A percentile compares a stretch with the other conserved stretches of the same genome.
These are phyloP conservation scores for Schizosaccharomyces osmophilus DNA, from an alignment of 805 yeast species.

Conservation along the genomic window DNA sequence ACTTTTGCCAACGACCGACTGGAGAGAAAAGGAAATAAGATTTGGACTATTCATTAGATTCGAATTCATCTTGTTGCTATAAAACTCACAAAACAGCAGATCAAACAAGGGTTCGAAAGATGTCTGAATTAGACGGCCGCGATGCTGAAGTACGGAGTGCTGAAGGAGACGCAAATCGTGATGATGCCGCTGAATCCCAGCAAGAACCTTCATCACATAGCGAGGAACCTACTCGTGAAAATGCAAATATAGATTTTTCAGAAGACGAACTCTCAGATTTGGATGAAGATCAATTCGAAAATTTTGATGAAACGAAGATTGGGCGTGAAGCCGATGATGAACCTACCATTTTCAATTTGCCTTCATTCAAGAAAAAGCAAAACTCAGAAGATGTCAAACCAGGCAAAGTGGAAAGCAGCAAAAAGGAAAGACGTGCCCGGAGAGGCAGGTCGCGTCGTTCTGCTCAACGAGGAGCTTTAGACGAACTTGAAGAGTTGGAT, in stretches of 20 bases:
- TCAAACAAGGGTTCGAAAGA: no score
- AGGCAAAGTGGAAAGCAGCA: not conserved
- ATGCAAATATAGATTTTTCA: not conserved
- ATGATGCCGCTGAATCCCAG: no score
- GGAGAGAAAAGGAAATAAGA: no score
- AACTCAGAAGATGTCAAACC: slow-evolving; percentile 4
- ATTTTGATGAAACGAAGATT: slow-evolving; percentile 1
- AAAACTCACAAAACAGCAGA: no score
- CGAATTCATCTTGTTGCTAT: no score
- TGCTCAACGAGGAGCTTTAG: slow-evolving; percentile 8
- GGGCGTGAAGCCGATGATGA: slow-evolving; percentile 2
- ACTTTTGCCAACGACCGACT: no score
- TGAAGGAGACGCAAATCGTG: no score
- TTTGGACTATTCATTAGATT: no score
- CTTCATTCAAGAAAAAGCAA: not conserved
- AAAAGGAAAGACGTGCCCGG: slow-evolving; percentile 3
- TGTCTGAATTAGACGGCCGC: no score
- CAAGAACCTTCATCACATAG: no score
- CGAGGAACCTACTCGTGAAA: not conserved
- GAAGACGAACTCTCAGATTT: slow-evolving; percentile 1
- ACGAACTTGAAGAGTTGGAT: slow-evolving; percentile 4
- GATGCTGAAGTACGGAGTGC: no score
- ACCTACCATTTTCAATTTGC: not conserved
- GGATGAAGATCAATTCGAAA: slow-evolving; percentile 3
- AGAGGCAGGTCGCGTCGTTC: slow-evolving; percentile 6